phyloP scores from a whole-genome alignment of 768 basidiomycete genomes.

The Calocybe gangraenosa region DNA sequence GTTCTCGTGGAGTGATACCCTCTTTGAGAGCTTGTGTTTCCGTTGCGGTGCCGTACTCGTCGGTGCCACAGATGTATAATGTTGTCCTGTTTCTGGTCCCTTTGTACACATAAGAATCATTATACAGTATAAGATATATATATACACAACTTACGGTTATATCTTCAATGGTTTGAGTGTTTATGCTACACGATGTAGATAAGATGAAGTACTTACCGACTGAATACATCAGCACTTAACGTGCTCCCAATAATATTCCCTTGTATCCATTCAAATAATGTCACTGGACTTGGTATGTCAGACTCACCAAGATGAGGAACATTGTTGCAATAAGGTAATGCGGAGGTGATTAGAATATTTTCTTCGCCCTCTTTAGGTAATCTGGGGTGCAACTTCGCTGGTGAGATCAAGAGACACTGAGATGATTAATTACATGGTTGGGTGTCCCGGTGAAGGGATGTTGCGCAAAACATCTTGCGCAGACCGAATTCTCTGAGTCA shows the following conservation, averaged over 20 bases:
- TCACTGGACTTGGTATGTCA: constrained; percentile 10
- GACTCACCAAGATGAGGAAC: constrained; percentile 87
- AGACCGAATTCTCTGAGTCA: constrained; percentile 53
- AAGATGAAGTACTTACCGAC: constrained; percentile 56
- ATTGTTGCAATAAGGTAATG: constrained; percentile 95
- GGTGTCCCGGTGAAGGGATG: constrained; percentile 48
- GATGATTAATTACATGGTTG: constrained; percentile 36
- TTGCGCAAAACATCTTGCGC: constrained; percentile 45
- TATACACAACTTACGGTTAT: constrained; percentile 41
- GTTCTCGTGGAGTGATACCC: constrained; percentile 66
- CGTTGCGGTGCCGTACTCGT: constrained; percentile 99
- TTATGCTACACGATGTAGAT: too few species aligned
- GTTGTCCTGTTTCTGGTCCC: constrained; percentile 84
- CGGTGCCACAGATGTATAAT: constrained; percentile 95
- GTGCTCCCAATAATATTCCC: constrained; percentile 95
- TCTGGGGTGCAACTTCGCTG: constrained; percentile 24
- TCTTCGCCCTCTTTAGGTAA: constrained; percentile 80
- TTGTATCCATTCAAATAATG: constrained; percentile 17
- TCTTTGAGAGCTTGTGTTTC: constrained; percentile 96
- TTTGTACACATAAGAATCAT: constrained; percentile 13
- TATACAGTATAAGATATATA: background rate
- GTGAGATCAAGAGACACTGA: constrained; percentile 10
- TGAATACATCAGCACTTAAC: constrained; percentile 95
- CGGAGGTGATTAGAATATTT: constrained; percentile 92
- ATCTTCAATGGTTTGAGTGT: constrained; percentile 30